Evolutionary conservation across 2,329 filamentous ascomycete species (phyloP).

Genomic region (Aspergillus sp.): DNA sequence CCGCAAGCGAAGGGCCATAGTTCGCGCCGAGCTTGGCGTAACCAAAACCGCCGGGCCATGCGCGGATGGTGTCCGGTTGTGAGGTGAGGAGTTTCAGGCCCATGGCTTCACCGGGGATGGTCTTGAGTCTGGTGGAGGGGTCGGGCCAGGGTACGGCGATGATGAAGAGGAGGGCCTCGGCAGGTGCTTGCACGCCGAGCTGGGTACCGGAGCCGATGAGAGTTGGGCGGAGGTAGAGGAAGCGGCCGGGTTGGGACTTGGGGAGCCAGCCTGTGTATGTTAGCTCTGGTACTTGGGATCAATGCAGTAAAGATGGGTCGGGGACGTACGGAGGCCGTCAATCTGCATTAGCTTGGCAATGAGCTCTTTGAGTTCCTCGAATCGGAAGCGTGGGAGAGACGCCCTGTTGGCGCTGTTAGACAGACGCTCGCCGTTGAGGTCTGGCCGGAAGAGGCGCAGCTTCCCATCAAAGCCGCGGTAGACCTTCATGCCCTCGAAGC

Average conservation of each 20-base stretch:
- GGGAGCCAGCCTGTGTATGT: constrained; percentile 68
- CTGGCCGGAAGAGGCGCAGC: constrained; percentile 74
- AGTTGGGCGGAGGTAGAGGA: constrained; percentile 82
- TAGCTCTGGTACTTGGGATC: neutral
- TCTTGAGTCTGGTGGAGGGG: constrained; percentile 25
- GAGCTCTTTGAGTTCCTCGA: constrained; percentile 70
- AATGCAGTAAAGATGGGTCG: no score
- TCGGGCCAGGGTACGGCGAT: constrained; percentile 55
- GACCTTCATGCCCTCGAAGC: constrained; percentile 83
- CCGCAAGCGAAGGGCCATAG: constrained; percentile 80
- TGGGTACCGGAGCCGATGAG: constrained; percentile 80
- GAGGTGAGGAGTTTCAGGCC: constrained; percentile 72
- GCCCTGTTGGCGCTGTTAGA: constrained; percentile 59
- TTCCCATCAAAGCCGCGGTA: constrained; percentile 68
- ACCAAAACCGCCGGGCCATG: constrained; percentile 91
- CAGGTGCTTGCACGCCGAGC: constrained; percentile 76
- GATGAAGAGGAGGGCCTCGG: constrained; percentile 85
- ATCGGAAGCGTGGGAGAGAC: constrained; percentile 71
- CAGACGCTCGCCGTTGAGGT: constrained; percentile 69
- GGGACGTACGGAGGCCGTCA: constrained; percentile 50
- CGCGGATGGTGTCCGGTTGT: constrained; percentile 78
- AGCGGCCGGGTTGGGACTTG: constrained; percentile 58
- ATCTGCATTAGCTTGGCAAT: constrained; percentile 69
- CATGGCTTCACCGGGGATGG: constrained; percentile 18
- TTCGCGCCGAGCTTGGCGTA: constrained; percentile 92